Base-by-base conservation (phyloP, 1,284 basidiomycete species). In the Mrakiaceae sp. region DNA sequence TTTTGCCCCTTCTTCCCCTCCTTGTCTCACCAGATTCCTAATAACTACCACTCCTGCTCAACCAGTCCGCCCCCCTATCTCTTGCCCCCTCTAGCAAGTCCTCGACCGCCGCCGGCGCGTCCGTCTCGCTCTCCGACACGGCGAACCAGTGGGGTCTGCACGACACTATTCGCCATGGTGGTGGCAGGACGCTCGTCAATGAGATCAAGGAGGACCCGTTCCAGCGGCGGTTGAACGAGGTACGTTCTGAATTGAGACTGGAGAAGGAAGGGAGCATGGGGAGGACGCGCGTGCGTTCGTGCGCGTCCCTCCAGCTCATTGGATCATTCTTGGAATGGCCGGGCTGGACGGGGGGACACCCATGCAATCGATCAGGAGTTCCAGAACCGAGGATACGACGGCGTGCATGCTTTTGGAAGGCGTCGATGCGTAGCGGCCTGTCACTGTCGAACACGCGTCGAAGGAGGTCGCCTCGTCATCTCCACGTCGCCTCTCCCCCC, bases 91-190 rank as follows among this genome's bases (percentile, higher is more conserved):
- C 55, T 7, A 58, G 60, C 4, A 55, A 58, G n/a, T 51, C 56
- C 10, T 58, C 57, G 16, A 48, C 64, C 27, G 52, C 51, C 11
- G 46, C 61, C n/a, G 58, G 53, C 1, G 61, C 65, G 9, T 66
- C 65, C 11, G 65, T 66, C 62, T 66, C 65, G n/a, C 57, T 66
- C 51, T 63, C 65, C 8, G 11, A 46, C 72, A 90, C 85, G 3
- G 80, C 84, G 60, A 86, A 85, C 76, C 80, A 79, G 68, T 77
- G 87, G 63, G 89, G 89, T 53, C 78, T 90, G 5, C 90, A 91
- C 74, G 88, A 92, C 73, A 83, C 86, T 4, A 79, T 92, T 60
- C 79, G 81, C 48, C 83, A 89, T 27, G 64, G 64, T 75, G 90
- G 90, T 3, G 84, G 84, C 16, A 82, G 87, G 66, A 88, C 79